Evolutionary conservation across 2,329 filamentous ascomycete species (phyloP).

Genomic region (Penicillium crustosum): DNA sequence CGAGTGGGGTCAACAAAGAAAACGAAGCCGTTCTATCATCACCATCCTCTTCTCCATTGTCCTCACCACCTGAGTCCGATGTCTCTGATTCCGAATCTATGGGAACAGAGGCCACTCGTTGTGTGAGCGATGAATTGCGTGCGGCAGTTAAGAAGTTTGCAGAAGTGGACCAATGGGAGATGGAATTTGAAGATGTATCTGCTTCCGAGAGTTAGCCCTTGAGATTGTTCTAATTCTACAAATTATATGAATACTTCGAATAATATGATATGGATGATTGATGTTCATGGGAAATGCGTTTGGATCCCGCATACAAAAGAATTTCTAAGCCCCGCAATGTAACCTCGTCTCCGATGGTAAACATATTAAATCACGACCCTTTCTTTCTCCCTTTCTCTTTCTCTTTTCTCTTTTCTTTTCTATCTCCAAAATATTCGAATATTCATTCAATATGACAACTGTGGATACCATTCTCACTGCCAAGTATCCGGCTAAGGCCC

Average conservation of each 20-base stretch:
- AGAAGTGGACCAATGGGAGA: slow-evolving; percentile 45
- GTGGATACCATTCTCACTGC: slow-evolving; percentile 49
- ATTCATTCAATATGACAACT: slow-evolving; percentile 30
- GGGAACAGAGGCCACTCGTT: slow-evolving; percentile 15
- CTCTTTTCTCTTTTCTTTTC: not conserved
- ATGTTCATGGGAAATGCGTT: not conserved
- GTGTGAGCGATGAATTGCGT: slow-evolving; percentile 39
- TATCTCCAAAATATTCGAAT: not conserved
- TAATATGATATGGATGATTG: not conserved
- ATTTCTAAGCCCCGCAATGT: slow-evolving; percentile 23
- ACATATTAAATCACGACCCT: not conserved
- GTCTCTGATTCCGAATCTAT: slow-evolving; percentile 26
- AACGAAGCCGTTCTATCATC: slow-evolving; percentile 32
- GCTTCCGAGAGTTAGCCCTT: slow-evolving; percentile 26
- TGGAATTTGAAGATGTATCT: slow-evolving; percentile 46
- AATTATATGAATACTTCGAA: not conserved
- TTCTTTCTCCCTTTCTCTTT: not conserved
- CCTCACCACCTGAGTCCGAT: slow-evolving; percentile 36
- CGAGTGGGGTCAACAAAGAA: slow-evolving; percentile 30
- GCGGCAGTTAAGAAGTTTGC: slow-evolving; percentile 41
- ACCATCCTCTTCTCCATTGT: slow-evolving; percentile 36
- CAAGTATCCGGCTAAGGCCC: slow-evolving; percentile 80
- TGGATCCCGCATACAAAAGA: slow-evolving; percentile 7
- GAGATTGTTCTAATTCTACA: not conserved
- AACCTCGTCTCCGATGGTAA: slow-evolving; percentile 9